Base-by-base conservation (phyloP, 495 filamentous ascomycete genomes). In the Daldinia grandis region DNA sequence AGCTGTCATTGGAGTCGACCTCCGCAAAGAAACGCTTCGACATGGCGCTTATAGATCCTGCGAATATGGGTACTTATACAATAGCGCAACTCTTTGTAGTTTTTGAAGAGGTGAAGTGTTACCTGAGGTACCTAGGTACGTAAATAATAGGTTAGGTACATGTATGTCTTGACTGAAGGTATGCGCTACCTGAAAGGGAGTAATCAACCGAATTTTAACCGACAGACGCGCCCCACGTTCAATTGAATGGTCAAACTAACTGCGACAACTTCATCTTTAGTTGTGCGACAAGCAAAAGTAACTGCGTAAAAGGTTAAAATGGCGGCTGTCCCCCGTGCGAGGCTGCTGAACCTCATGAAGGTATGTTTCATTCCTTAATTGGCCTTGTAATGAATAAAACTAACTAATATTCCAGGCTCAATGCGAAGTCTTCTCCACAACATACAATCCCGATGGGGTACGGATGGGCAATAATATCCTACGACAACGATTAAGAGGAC, bases 381-480 rank as follows among this genome's bases (percentile, higher is more conserved):
- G 14, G 12, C 15, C 27, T 33, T 56, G 14, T 2, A 30, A 33
- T 27, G 19, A 21, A 54, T 19, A 30, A 24, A 5, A 24, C 37
- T 60, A 77, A 19, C 70, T 68, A 19, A 44, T n/a, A 3, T 53
- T 58, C 54, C 62, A 97, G 95, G 87, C 88, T 71, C 93, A 93
- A 89, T 96, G 92, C 84, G 88, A 89, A 78, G 89, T 99, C 79
- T 99, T 99, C 85, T 89, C 88, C 53, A 89, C 89, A 27, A 97
- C 92, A 51, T 98, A 88, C 85, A 99, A 99, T 81, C 95, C 95
- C 12, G 83, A 90, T 28, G 80, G 89, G 65, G 78, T 90, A 61
- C 91, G 95, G 69, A 86, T 91, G 47, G 95, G 95, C 68, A 97
- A 93, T 82, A 94, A 93, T 76, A 83, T 98, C 72, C 84, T 99